Percentiles rank a stretch among this genome's conserved stretches.
These are phyloP conservation scores for Conringia planisiliqua DNA, from an alignment of 345 rosid species.

Conservation along the genomic window DNA sequence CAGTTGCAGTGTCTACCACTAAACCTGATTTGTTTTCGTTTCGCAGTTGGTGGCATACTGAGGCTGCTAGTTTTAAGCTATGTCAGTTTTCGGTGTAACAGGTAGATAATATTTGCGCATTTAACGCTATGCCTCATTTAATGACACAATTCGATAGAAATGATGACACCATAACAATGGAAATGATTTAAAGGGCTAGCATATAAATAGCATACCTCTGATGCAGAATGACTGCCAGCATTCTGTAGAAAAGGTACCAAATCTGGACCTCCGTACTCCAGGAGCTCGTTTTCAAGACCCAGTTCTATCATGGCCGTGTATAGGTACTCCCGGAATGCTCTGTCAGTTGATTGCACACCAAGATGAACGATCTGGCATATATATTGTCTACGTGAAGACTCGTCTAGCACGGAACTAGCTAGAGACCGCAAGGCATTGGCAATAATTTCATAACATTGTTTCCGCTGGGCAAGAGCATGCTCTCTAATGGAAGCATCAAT, in stretches of 20 bases:
- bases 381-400: slow-evolving; percentile 66
- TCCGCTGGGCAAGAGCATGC: slow-evolving; percentile 75
- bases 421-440: slow-evolving; percentile 70
- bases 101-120: not conserved
- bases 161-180: not conserved
- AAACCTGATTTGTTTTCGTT: slow-evolving; percentile 1
- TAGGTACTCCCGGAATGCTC: slow-evolving; percentile 79
- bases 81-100: not conserved
- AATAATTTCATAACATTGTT: slow-evolving; percentile 88
- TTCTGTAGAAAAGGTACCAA: slow-evolving; percentile 91
- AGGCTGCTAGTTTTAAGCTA: slow-evolving; percentile 17
- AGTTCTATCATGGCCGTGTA: slow-evolving; percentile 78
- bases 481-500: slow-evolving; percentile 67
- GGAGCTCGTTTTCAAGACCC: slow-evolving; percentile 87
- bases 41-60: slow-evolving; percentile 9
- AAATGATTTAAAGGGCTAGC: not conserved
- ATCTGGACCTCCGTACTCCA: slow-evolving; percentile 98
- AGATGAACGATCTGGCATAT: slow-evolving; percentile 94
- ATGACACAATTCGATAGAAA: not conserved
- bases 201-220: slow-evolving; percentile 52
- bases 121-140: slow-evolving; percentile 2
- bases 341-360: slow-evolving; percentile 89
- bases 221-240: slow-evolving; percentile 62
- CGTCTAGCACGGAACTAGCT: slow-evolving; percentile 56
- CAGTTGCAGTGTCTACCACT: slow-evolving; percentile 15